Conservation (phyloP, 1,284 basidiomycete species). For the Marasmius oreades region DNA sequence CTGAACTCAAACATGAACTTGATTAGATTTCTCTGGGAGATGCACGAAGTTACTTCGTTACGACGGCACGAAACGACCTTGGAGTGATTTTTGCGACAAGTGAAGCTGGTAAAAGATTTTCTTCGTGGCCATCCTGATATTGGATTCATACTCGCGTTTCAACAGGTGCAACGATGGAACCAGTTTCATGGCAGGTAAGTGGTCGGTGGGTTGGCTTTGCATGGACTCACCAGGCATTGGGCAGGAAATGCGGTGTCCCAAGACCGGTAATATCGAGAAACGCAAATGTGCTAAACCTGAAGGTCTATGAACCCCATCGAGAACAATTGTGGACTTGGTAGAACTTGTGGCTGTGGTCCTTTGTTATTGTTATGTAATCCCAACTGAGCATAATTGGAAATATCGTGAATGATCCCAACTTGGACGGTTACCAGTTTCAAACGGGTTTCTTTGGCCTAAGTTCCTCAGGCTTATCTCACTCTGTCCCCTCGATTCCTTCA, state of each 20-base stretch:
- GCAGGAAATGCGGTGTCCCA: slow-evolving; percentile 81
- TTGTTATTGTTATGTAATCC: not conserved
- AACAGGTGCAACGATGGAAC: slow-evolving; percentile 74
- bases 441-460: not conserved
- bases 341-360: too few relatives aligned
- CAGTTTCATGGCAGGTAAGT: slow-evolving; percentile 73
- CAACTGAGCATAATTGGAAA: not conserved
- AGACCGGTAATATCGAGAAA: slow-evolving; percentile 77
- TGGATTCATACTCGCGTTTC: not conserved
- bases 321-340: slow-evolving; percentile 1
- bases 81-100: slow-evolving; percentile 89
- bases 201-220: not conserved
- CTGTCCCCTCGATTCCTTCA: slow-evolving; percentile 29
- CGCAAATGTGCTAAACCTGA: slow-evolving; percentile 91
- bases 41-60: slow-evolving; percentile 90
- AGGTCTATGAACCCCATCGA: slow-evolving; percentile 33
- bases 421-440: slow-evolving; percentile 4
- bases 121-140: not conserved
- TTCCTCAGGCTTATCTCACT: slow-evolving; percentile 12
- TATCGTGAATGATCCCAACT: not conserved
- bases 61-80: slow-evolving; percentile 91
- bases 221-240: not conserved
- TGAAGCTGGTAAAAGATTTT: slow-evolving; percentile 57
- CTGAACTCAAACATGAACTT: slow-evolving; percentile 10
- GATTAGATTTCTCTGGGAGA: slow-evolving; percentile 88